A percentile compares a stretch with the other conserved stretches of the same genome.
Evolutionary conservation across 768 basidiomycete species (phyloP).

Genomic region (Pulveroboletus sp.): DNA sequence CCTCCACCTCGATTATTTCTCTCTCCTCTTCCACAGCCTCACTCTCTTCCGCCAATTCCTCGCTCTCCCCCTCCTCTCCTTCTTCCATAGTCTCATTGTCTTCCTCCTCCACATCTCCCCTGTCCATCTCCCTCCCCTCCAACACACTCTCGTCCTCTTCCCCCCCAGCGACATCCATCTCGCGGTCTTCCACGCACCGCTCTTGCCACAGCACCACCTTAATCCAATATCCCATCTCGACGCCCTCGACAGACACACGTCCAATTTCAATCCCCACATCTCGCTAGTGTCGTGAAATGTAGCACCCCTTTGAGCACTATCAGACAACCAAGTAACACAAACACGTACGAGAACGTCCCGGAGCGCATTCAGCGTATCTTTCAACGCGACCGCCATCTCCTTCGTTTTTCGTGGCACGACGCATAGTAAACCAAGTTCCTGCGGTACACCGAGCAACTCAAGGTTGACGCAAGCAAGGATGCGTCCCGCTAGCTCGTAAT

Average conservation of each 20-base stretch:
- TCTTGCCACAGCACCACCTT: not conserved
- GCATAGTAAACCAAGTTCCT: constrained; percentile 14
- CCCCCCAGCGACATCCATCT: not conserved
- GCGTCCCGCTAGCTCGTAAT: not conserved
- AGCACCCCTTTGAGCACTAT: not conserved
- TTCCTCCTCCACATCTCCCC: not conserved
- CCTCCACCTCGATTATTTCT: no score
- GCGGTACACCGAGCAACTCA: not conserved
- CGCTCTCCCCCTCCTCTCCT: no score
- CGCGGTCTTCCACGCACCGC: not conserved
- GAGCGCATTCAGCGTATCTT: not conserved
- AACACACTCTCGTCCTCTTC: no score
- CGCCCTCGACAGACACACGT: not conserved
- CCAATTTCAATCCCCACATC: constrained; percentile 1
- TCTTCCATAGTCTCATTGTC: no score
- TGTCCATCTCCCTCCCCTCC: not conserved
- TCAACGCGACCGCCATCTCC: not conserved
- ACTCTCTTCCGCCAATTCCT: no score
- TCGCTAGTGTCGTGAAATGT: not conserved
- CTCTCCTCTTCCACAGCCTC: no score
- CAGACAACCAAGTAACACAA: not conserved
- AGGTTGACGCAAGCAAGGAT: constrained; percentile 11
- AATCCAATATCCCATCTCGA: constrained; percentile 23
- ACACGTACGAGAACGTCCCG: constrained; percentile 11
- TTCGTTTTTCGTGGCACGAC: constrained; percentile 2